phyloP scores from a whole-genome alignment of 2,329 filamentous ascomycete genomes.

The Aureobasidium sp. region DNA sequence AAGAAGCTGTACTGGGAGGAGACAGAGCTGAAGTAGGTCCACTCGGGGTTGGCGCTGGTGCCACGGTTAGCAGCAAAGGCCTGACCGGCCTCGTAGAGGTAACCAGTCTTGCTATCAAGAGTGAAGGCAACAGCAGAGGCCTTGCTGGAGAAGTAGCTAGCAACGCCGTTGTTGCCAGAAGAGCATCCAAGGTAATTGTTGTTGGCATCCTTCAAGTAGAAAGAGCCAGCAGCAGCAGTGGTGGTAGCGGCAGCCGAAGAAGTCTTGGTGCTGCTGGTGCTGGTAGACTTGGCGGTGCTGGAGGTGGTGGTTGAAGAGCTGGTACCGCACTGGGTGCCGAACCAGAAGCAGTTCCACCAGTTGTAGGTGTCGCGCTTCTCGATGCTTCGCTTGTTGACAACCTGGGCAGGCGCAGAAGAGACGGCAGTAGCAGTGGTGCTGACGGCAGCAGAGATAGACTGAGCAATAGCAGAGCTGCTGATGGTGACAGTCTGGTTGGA shows the following conservation, averaged over 20 bases:
- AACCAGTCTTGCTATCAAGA: conserved; percentile 2
- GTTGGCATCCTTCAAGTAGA: background rate
- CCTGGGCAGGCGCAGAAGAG: conserved; percentile 17
- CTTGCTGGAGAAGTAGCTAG: background rate
- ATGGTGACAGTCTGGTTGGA: conserved; percentile 18
- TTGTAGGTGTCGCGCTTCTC: conserved; percentile 9
- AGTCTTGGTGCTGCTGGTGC: conserved; percentile 13
- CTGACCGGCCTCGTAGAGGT: background rate
- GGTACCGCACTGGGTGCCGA: background rate
- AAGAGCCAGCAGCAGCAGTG: background rate
- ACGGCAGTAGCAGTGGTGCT: conserved; percentile 17
- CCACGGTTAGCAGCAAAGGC: background rate
- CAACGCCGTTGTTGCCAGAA: background rate
- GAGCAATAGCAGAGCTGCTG: conserved; percentile 18
- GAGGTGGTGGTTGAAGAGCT: conserved; percentile 9
- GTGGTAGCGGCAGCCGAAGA: background rate
- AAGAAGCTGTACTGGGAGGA: background rate
- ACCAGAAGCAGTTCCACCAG: background rate
- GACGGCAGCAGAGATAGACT: conserved; percentile 17
- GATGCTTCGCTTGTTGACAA: conserved; percentile 17
- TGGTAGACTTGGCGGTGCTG: conserved; percentile 9
- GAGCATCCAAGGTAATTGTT: background rate
- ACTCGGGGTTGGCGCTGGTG: background rate
- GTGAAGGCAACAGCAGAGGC: background rate
- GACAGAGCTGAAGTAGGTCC: background rate